Base-by-base conservation (phyloP, 1,284 basidiomycete genomes). In the Ustilago tritici region DNA sequence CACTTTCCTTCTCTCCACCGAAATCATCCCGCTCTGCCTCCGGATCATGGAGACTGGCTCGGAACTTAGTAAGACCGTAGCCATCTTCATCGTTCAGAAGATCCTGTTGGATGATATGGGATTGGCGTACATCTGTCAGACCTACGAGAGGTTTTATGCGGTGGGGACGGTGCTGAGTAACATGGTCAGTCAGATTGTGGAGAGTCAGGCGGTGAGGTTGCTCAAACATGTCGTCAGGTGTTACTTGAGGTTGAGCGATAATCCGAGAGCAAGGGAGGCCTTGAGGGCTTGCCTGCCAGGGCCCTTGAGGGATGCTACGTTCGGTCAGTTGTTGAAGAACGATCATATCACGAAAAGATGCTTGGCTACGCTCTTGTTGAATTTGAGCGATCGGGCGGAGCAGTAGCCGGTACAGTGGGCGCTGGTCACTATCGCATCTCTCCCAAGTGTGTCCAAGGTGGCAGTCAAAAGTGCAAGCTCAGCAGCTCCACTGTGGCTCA, bases 11-110 rank as follows among this genome's bases (percentile, higher is more conserved):
- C 91, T 99, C 46, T 98, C 96, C 11, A 99, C 97, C 59, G 97
- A 99, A 89, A 99, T 99, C 87, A 99, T 99, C 85, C 97, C 97
- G 31, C 92, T 99, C 67, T 99, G 97, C 86, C 90, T 99, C 58
- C 92, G 97, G 60, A 99, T 99, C 88, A 99, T 99, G 97, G 97
- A 99, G 88, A 99, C 97, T 0, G 97, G 97, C 54, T 97, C 95
- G 7, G 97, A 99, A 84, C 90, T 99, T n/a, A 95, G 93, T 76
- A 99, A 99, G 88, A 99, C 97, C 0, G 97, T 99, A 53, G 97
- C 97, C 55, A 99, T 99, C 85, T 99, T 99, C 88, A 99, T 99
- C 84, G 97, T 99, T 3, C 97, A 99, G 87, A 99, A 99, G 89
- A 99, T 99, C 80, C 89, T 99, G 23, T 90, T 99, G 61, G 97